phyloP scores from a whole-genome alignment of 805 yeast species.

The Ogataea sp. region DNA sequence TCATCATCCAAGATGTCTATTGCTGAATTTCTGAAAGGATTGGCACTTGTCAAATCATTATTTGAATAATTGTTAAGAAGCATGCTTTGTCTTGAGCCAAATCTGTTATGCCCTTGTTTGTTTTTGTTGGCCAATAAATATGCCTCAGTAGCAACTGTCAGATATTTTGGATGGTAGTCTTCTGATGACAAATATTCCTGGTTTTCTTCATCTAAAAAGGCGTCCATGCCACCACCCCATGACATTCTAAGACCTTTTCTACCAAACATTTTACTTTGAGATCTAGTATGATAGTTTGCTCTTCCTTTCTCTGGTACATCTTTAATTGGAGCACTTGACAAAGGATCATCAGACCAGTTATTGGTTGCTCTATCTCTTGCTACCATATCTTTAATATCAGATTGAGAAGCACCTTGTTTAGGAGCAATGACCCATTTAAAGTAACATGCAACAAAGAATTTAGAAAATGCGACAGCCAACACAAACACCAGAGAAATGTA shows the following conservation, averaged over 20 bases:
- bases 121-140: constrained; percentile 14
- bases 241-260: constrained; percentile 28
- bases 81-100: constrained; percentile 8
- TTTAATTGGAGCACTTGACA: constrained; percentile 41
- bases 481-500: constrained; percentile 78
- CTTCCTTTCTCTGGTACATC: constrained; percentile 44
- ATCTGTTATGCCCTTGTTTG: constrained; percentile 5
- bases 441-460: constrained; percentile 81
- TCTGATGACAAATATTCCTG: neutral
- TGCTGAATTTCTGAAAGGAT: constrained; percentile 11
- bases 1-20: constrained; percentile 14
- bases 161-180: constrained; percentile 34
- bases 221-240: constrained; percentile 31
- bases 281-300: constrained; percentile 32
- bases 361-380: constrained; percentile 65
- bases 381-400: constrained; percentile 49
- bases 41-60: constrained; percentile 26
- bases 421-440: constrained; percentile 79
- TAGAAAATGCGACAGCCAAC: constrained; percentile 65
- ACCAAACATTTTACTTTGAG: constrained; percentile 30
- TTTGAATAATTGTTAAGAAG: constrained; percentile 7
- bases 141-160: constrained; percentile 65
- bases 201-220: constrained; percentile 11
- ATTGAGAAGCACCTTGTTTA: constrained; percentile 65
- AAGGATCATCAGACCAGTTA: constrained; percentile 72